Evolutionary conservation across 768 basidiomycete species (phyloP).

Genomic region (Punctularia strigosozonata): DNA sequence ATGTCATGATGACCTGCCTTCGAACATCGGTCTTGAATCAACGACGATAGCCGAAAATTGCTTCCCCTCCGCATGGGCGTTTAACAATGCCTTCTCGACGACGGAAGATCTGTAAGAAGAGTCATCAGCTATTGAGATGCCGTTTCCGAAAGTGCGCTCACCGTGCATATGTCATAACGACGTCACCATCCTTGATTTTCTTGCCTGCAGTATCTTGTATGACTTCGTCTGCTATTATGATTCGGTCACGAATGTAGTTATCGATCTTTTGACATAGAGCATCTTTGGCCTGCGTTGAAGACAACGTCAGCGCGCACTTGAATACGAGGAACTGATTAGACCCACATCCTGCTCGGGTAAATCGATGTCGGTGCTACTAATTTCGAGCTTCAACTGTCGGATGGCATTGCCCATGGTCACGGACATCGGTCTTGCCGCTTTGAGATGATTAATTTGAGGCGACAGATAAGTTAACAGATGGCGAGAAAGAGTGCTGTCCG

Average conservation of each 20-base stretch:
- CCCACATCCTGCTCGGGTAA: slow-evolving; percentile 88
- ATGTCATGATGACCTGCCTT: slow-evolving; percentile 35
- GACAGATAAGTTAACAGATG: slow-evolving; percentile 89
- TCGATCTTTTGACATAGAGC: slow-evolving; percentile 77
- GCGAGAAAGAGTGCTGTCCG: slow-evolving; percentile 75
- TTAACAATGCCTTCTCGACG: slow-evolving; percentile 79
- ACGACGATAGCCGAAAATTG: slow-evolving; percentile 85
- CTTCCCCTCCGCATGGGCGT: slow-evolving; percentile 63
- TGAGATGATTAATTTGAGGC: slow-evolving; percentile 85
- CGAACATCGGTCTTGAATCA: slow-evolving; percentile 89
- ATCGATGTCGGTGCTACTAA: slow-evolving; percentile 86
- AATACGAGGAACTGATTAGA: slow-evolving; percentile 5
- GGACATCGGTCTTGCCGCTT: slow-evolving; percentile 81
- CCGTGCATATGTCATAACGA: slow-evolving; percentile 90
- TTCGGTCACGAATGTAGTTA: slow-evolving; percentile 87
- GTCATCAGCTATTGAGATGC: slow-evolving; percentile 2
- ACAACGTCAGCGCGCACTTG: slow-evolving; percentile 2
- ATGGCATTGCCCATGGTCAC: slow-evolving; percentile 93
- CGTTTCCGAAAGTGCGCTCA: slow-evolving; percentile 18
- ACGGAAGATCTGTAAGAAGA: slow-evolving; percentile 68
- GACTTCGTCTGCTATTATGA: slow-evolving; percentile 86
- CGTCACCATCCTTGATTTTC: slow-evolving; percentile 92
- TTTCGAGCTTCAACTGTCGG: slow-evolving; percentile 89
- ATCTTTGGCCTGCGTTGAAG: slow-evolving; percentile 64
- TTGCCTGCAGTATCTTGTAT: slow-evolving; percentile 81